Evolutionary conservation across 2,329 filamentous ascomycete genomes (phyloP).

Genomic region (Fusarium bactridioides): DNA sequence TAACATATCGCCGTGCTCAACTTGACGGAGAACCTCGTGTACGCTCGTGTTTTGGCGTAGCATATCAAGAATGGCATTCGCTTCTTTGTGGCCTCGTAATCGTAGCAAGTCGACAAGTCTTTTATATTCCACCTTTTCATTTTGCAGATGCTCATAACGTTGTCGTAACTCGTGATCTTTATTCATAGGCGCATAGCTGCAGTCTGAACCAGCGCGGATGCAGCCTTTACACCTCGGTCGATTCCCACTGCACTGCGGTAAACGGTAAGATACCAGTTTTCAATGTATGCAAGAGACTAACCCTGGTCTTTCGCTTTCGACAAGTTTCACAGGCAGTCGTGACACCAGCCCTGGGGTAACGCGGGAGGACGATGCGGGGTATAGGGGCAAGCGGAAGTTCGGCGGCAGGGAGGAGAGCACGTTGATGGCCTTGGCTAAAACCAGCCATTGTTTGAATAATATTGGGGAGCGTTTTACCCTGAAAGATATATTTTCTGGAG

Average conservation of each 20-base stretch:
- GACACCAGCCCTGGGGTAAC: neutral
- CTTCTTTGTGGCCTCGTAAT: neutral
- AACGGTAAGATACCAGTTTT: neutral
- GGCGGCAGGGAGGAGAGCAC: slow-evolving; percentile 1
- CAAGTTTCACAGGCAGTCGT: slow-evolving; percentile 5
- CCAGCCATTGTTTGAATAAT: neutral
- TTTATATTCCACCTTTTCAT: neutral
- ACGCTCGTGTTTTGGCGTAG: neutral
- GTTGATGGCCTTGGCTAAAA: neutral
- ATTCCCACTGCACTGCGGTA: slow-evolving; percentile 1
- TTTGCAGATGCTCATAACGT: neutral
- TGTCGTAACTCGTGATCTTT: neutral
- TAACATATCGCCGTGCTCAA: slow-evolving; percentile 17
- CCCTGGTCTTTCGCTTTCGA: neutral
- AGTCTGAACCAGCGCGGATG: neutral
- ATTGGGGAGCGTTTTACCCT: fast-evolving
- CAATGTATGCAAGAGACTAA: fast-evolving
- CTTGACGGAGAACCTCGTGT: neutral
- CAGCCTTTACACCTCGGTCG: neutral
- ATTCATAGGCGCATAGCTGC: neutral
- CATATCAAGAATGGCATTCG: neutral
- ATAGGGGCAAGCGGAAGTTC: neutral
- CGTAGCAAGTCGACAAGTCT: neutral
- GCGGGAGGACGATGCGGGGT: neutral
- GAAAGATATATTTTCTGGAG: neutral